Conservation (phyloP, 352 stramenopile species). For the Globisporangium uncinulatum region DNA sequence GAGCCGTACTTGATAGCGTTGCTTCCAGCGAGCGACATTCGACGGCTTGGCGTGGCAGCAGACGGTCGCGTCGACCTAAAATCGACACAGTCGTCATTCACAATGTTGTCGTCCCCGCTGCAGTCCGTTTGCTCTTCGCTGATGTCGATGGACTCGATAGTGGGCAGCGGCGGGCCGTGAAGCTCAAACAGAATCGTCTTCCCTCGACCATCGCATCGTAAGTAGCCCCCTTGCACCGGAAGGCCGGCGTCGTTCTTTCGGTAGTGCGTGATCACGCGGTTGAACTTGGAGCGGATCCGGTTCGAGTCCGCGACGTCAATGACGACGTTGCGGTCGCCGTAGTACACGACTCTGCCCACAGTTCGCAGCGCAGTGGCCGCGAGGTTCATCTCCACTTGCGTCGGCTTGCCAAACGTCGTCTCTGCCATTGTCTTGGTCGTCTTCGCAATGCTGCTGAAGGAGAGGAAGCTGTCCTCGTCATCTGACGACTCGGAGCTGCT, state of each 20-base stretch:
- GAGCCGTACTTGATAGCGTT: conserved; percentile 30
- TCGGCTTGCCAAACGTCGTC: conserved; percentile 58
- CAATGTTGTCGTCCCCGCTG: conserved; percentile 11
- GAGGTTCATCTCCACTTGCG: conserved; percentile 48
- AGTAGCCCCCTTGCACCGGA: conserved; percentile 54
- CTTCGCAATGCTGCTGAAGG: conserved; percentile 50
- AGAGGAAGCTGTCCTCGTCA: conserved; percentile 61
- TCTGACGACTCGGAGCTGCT: conserved; percentile 53
- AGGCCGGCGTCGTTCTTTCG: conserved; percentile 50
- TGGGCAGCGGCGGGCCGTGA: conserved; percentile 47
- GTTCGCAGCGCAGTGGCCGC: conserved; percentile 42
- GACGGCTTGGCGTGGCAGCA: conserved; percentile 3
- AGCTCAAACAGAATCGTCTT: conserved; percentile 73
- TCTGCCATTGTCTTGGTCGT: conserved; percentile 64
- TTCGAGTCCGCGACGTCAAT: conserved; percentile 83
- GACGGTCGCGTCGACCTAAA: not conserved
- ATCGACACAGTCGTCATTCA: conserved; percentile 3
- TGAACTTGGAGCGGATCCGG: conserved; percentile 75
- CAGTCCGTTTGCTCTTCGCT: conserved; percentile 13
- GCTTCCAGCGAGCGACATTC: conserved; percentile 13
- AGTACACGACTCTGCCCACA: conserved; percentile 71
- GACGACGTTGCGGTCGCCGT: conserved; percentile 68
- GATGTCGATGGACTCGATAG: conserved; percentile 48
- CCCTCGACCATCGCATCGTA: conserved; percentile 70
- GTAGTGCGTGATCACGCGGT: conserved; percentile 77